These are phyloP conservation scores for Tieghemostelium lacteum DNA, from an alignment of 78 protist species.

Conservation along the genomic window DNA sequence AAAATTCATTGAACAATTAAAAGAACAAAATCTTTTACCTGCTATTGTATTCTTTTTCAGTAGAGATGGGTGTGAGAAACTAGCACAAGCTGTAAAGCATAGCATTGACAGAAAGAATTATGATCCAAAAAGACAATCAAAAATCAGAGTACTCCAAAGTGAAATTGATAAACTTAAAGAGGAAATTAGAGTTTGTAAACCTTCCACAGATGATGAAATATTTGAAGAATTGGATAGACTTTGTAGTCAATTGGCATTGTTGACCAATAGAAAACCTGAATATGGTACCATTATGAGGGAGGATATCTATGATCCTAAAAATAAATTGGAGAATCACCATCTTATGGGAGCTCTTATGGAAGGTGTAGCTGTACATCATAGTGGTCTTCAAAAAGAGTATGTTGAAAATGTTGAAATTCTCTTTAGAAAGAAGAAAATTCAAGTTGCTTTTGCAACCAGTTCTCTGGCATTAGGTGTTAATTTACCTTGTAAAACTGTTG, in stretches of 20 bases:
- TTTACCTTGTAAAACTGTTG: slow-evolving; percentile 90
- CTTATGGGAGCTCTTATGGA: not conserved
- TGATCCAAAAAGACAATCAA: slow-evolving; percentile 4
- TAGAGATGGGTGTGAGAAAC: not conserved
- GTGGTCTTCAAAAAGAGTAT: slow-evolving; percentile 49
- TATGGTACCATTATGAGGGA: not conserved
- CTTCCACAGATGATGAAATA: not conserved
- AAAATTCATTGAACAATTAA: not conserved
- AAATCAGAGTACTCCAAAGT: not conserved
- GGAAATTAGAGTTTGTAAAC: too few species aligned
- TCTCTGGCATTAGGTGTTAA: slow-evolving; percentile 93
- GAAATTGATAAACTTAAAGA: not conserved
- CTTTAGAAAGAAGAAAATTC: slow-evolving; percentile 50
- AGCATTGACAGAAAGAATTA: not conserved
- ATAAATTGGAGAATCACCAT: not conserved
- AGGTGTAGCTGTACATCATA: slow-evolving; percentile 62
- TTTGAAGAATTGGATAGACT: not conserved
- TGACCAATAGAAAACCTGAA: slow-evolving; percentile 16
- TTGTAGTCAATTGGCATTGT: not conserved
- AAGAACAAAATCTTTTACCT: slow-evolving; percentile 19
- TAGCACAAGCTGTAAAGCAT: not conserved
- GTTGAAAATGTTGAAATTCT: slow-evolving; percentile 28
- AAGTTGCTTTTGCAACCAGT: slow-evolving; percentile 84
- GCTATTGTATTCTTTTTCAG: slow-evolving; percentile 1
- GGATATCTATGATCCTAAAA: slow-evolving; percentile 35